A percentile compares a stretch with the other conserved stretches of the same genome.
These are phyloP conservation scores for Medicago lupulina DNA, from an alignment of 306 rosid genomes.

Conservation along the genomic window DNA sequence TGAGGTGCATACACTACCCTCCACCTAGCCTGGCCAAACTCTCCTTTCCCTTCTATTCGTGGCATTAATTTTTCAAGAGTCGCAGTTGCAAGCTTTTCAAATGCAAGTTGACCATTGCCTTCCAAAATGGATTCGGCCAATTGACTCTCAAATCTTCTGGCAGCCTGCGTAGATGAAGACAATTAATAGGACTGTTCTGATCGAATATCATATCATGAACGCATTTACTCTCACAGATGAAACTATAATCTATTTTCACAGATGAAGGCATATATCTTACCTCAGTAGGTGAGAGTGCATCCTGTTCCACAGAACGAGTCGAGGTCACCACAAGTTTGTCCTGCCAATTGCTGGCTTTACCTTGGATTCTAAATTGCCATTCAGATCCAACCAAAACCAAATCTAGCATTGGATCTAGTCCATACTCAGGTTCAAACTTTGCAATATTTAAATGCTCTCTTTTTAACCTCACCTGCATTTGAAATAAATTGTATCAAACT, in stretches of 20 bases:
- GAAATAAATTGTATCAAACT: conserved; percentile 36
- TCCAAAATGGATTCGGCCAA: conserved; percentile 88
- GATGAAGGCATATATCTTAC: conserved; percentile 44
- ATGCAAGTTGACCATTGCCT: conserved; percentile 87
- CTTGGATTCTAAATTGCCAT: conserved; percentile 92
- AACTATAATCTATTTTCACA: conserved; percentile 15
- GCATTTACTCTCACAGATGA: conserved; percentile 24
- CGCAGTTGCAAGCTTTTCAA: conserved; percentile 88
- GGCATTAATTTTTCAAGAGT: conserved; percentile 96
- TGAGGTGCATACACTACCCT: conserved; percentile 92
- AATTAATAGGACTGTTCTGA: conserved; percentile 22
- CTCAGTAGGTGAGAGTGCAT: conserved; percentile 84
- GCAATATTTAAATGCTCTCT: conserved; percentile 89
- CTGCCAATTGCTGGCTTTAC: conserved; percentile 96
- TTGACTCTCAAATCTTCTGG: conserved; percentile 89
- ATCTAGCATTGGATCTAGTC: conserved; percentile 92
- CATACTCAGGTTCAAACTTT: conserved; percentile 87
- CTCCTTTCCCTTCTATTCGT: conserved; percentile 96
- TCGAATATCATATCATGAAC: conserved; percentile 23
- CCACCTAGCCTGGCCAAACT: conserved; percentile 95
- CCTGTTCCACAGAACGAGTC: conserved; percentile 90
- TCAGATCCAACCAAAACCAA: conserved; percentile 93
- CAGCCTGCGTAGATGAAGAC: conserved; percentile 63
- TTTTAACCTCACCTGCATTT: conserved; percentile 84
- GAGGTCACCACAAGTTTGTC: conserved; percentile 95